Evolutionary conservation across 371 early-diverging fungal species (phyloP).

Genomic region (Globomyces sp.): DNA sequence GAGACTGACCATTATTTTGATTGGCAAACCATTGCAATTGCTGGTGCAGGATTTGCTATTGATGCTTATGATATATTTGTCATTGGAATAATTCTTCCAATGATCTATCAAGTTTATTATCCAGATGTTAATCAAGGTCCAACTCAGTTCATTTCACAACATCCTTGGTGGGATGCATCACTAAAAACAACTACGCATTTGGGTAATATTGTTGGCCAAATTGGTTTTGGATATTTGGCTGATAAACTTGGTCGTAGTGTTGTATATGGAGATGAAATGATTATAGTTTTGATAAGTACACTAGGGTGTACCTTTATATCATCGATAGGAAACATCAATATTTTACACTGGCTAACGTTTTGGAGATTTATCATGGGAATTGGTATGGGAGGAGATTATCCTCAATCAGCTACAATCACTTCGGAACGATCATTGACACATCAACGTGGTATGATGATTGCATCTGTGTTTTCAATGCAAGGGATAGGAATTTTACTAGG

Average conservation of each 20-base stretch:
- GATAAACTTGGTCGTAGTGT: conserved; percentile 71
- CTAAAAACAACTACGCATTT: conserved; percentile 31
- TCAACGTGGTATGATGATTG: conserved; percentile 75
- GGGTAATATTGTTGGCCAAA: conserved; percentile 62
- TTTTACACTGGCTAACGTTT: background rate
- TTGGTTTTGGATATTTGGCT: conserved; percentile 75
- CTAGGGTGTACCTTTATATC: background rate
- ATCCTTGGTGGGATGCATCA: conserved; percentile 16
- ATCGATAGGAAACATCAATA: background rate
- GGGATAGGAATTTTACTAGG: conserved; percentile 79
- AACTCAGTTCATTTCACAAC: background rate
- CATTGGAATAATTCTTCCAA: conserved; percentile 74
- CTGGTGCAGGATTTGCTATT: conserved; percentile 38
- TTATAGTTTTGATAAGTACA: conserved; percentile 58
- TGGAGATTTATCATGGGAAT: conserved; percentile 13
- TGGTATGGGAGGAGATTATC: conserved; percentile 32
- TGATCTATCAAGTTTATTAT: conserved; percentile 76
- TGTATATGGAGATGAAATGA: conserved; percentile 80
- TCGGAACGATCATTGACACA: conserved; percentile 74
- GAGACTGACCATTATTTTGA: background rate
- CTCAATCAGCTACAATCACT: conserved; percentile 78
- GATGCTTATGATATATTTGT: conserved; percentile 88
- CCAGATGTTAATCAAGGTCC: background rate
- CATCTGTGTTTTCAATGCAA: conserved; percentile 85
- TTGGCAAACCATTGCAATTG: background rate